Conservation (phyloP, 257 asterid species). For the Forsythia viridissima region DNA sequence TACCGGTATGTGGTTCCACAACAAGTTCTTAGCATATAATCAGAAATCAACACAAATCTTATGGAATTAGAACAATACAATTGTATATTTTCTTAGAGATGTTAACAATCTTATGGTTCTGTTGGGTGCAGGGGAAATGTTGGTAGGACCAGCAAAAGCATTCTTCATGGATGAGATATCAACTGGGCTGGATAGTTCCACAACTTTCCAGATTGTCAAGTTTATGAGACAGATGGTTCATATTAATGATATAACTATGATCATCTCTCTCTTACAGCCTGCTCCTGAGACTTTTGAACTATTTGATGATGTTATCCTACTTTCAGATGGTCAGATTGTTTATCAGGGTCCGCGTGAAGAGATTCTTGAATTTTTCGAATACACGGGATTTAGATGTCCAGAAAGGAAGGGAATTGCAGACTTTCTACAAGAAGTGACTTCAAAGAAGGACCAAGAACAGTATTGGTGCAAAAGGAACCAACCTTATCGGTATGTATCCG, state of each 20-base stretch:
- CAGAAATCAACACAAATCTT: no score
- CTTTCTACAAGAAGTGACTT: conserved; percentile 85
- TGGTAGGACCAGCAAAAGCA: conserved; percentile 90
- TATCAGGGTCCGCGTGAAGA: conserved; percentile 80
- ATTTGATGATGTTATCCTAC: conserved; percentile 75
- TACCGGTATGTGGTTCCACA: conserved; percentile 50
- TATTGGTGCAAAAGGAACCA: conserved; percentile 58
- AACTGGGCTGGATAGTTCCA: conserved; percentile 86
- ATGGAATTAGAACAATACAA: not conserved
- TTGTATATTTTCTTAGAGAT: not conserved
- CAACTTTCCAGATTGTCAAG: conserved; percentile 81
- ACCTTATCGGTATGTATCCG: conserved; percentile 58
- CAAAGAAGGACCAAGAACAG: conserved; percentile 79
- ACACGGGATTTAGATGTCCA: conserved; percentile 78
- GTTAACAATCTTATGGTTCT: conserved; percentile 7
- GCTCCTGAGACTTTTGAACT: conserved; percentile 81
- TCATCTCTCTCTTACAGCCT: conserved; percentile 80
- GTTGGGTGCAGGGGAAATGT: conserved; percentile 69
- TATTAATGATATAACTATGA: conserved; percentile 69
- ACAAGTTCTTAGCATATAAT: not conserved
- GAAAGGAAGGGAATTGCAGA: conserved; percentile 85
- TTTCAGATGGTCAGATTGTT: conserved; percentile 75
- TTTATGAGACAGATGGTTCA: conserved; percentile 90
- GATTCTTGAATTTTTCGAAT: conserved; percentile 63
- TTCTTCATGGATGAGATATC: conserved; percentile 95